A percentile compares a stretch with the other conserved stretches of the same genome.
Conservation (phyloP, 2,329 filamentous ascomycete genomes). For the Trichothecium roseum region DNA sequence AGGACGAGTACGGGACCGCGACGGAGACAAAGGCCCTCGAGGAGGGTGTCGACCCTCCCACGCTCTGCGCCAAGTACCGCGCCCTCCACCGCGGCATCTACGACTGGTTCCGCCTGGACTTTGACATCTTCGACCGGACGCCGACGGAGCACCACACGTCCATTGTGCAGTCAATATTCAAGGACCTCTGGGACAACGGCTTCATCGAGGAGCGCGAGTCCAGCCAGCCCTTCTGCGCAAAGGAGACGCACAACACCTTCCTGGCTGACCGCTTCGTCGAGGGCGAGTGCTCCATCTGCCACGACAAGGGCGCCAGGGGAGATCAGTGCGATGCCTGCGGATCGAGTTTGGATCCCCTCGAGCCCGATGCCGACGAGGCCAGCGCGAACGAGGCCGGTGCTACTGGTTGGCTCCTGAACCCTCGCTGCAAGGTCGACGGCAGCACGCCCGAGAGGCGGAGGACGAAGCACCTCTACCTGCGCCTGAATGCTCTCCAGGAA, state of each 20-base stretch:
- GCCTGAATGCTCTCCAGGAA: conserved; percentile 71
- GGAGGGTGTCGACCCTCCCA: conserved; percentile 68
- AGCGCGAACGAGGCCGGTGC: conserved; percentile 20
- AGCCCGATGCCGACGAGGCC: conserved; percentile 30
- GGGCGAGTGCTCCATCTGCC: conserved; percentile 66
- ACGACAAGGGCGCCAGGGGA: conserved; percentile 59
- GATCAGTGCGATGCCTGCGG: conserved; percentile 72
- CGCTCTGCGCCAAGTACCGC: conserved; percentile 90
- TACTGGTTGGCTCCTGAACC: conserved; percentile 57
- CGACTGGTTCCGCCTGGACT: conserved; percentile 90
- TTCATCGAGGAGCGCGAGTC: conserved; percentile 81
- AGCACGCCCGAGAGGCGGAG: conserved; percentile 67
- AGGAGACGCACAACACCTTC: conserved; percentile 61
- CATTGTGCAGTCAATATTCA: conserved; percentile 88
- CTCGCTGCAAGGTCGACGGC: conserved; percentile 84
- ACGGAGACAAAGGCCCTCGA: conserved; percentile 94
- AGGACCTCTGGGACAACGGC: conserved; percentile 76
- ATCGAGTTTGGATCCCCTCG: conserved; percentile 58
- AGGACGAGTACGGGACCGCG: conserved; percentile 88
- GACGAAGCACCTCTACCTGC: conserved; percentile 88
- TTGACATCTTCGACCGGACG: conserved; percentile 91
- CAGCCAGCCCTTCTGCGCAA: conserved; percentile 73
- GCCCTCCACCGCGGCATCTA: conserved; percentile 84
- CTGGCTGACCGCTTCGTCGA: conserved; percentile 81
- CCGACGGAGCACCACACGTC: conserved; percentile 81